A percentile compares a stretch with the other conserved stretches of the same genome.
phyloP scores from a whole-genome alignment of 1,284 basidiomycete species.

The Ganoderma sp. region DNA sequence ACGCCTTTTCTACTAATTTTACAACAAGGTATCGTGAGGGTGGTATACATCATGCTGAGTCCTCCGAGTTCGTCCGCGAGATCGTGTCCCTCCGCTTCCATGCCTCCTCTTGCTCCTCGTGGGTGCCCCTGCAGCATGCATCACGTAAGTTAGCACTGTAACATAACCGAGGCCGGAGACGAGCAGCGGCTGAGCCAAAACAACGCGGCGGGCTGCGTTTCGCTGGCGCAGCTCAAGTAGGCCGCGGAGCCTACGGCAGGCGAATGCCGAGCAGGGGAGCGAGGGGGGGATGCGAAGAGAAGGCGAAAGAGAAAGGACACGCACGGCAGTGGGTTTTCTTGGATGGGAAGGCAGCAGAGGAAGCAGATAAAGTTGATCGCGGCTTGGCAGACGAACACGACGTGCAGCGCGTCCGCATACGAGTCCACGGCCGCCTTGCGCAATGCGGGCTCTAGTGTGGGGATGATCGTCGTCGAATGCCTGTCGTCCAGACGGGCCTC shows the following conservation, averaged over 20 bases:
- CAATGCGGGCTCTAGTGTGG: constrained; percentile 64
- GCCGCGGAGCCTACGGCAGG: constrained; percentile 4
- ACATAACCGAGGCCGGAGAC: constrained; percentile 4
- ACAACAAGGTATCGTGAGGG: constrained; percentile 12
- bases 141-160: constrained; percentile 12
- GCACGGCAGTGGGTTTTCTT: constrained; percentile 77
- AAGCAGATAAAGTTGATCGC: constrained; percentile 69
- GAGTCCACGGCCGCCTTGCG: constrained; percentile 78
- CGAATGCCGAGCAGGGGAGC: constrained; percentile 5
- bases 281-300: constrained; percentile 12
- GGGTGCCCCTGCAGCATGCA: constrained; percentile 55
- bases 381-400: constrained; percentile 84
- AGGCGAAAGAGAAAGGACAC: constrained; percentile 38
- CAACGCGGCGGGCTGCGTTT: not conserved
- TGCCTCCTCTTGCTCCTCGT: constrained; percentile 64
- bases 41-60: constrained; percentile 19
- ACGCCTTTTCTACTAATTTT: constrained; percentile 21
- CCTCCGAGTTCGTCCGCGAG: constrained; percentile 30
- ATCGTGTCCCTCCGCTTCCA: constrained; percentile 44
- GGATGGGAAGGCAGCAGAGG: constrained; percentile 71
- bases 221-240: not conserved
- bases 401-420: constrained; percentile 82
- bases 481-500: constrained; percentile 47
- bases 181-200: constrained; percentile 24
- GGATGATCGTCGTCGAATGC: constrained; percentile 83